Conservation (phyloP, 257 asterid species). For the Plantago ovata region DNA sequence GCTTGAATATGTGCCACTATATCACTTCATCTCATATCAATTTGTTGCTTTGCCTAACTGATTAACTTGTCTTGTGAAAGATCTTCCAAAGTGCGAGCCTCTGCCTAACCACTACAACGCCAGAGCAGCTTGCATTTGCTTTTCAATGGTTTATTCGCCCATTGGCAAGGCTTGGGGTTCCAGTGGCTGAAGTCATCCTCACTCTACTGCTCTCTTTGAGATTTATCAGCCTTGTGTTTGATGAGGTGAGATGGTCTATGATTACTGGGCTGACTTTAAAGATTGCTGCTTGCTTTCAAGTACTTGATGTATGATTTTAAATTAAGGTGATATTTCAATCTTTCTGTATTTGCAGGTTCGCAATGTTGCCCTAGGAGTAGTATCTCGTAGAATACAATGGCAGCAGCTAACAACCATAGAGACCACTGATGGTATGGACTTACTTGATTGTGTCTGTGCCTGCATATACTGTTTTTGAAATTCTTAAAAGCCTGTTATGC, state of each 20-base stretch:
- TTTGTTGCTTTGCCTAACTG: not conserved
- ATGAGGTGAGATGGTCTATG: constrained; percentile 56
- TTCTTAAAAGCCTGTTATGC: not conserved
- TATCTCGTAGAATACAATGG: constrained; percentile 94
- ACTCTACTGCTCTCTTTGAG: constrained; percentile 83
- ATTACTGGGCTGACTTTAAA: not conserved
- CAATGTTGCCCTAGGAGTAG: constrained; percentile 85
- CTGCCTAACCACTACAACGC: constrained; percentile 82
- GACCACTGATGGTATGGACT: constrained; percentile 69
- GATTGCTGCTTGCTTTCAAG: constrained; percentile 17
- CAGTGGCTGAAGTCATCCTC: constrained; percentile 90
- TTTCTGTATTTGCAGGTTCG: constrained; percentile 55
- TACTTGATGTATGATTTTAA: not conserved
- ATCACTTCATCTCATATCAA: not conserved
- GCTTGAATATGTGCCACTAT: not conserved
- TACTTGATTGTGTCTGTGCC: constrained; percentile 4
- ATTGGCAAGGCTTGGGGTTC: constrained; percentile 57
- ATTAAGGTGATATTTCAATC: not conserved
- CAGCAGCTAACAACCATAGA: constrained; percentile 74
- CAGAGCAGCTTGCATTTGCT: constrained; percentile 96
- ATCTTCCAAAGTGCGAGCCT: constrained; percentile 98
- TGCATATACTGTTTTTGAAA: not conserved
- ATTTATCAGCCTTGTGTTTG: constrained; percentile 88
- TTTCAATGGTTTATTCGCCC: constrained; percentile 89
- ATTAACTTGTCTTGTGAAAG: constrained; percentile 30